Evolutionary conservation across 1,284 basidiomycete genomes (phyloP), one percentile per base, ranked within the genome.

Genomic region (Anthracocystis panici-leucophaei): DNA sequence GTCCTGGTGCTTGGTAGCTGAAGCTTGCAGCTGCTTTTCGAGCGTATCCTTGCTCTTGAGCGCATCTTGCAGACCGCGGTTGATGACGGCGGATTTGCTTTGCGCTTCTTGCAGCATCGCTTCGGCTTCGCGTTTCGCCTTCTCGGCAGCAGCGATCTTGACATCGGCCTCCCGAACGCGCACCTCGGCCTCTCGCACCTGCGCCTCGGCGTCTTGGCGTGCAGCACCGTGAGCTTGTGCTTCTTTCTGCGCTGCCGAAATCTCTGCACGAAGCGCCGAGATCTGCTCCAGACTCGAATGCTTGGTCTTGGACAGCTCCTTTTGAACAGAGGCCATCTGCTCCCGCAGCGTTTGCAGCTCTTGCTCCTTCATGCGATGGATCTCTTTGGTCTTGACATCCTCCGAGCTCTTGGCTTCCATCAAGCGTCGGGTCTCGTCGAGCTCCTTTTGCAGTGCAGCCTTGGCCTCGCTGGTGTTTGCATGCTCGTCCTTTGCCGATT

Each of bases 351-450:
- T 88, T 1, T 87, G 85, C 20, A 97, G 89, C 85, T 98, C 95
- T 48, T 91, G 89, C 77, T 96, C 94, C 82, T 92, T 93, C 86
- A 92, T 92, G 85, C 91, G 92, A 85, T 94, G 93, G 2, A 91
- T 92, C 84, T 97, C 93, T 53, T 89, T 90, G 25, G 92, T 90
- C 62, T 92, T 91, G 35, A 90, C 91, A 81, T 95, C 94, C 83
- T 97, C 95, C 21, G 91, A 92, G 1, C 91, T 90, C 86, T 95
- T 96, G 6, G 92, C 92, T 57, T 91, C 91, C 88, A 97, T 90
- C 20, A 93, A 86, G 21, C 89, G 87, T 7, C 95, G 66, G 0
- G 81, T 82, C 58, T 93, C 93, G 81, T 97, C 95, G 14, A 97
- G 88, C 85, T 97, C 94, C 50, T 88, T 89, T 80, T 94, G 91